A percentile compares a stretch with the other conserved stretches of the same genome.
Evolutionary conservation across 805 yeast genomes (phyloP).

Genomic region (Suhomyces prunicola): DNA sequence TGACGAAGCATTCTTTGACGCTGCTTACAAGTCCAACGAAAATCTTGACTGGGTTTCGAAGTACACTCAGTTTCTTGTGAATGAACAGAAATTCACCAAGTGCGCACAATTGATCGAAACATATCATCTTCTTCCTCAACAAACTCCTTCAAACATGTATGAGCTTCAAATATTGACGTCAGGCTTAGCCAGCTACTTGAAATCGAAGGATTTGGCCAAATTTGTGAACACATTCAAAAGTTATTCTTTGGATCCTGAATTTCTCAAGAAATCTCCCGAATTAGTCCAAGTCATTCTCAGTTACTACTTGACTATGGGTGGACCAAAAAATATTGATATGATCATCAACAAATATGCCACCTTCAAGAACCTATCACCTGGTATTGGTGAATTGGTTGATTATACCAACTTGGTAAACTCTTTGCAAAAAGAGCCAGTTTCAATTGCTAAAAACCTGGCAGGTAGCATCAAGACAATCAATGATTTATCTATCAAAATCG

Average conservation of each 20-base stretch:
- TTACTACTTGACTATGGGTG: constrained; percentile 21
- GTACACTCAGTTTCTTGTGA: constrained; percentile 13
- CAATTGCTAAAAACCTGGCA: not conserved
- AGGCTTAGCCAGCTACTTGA: constrained; percentile 6
- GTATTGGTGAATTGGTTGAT: constrained; percentile 13
- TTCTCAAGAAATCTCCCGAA: constrained; percentile 10
- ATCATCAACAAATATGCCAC: constrained; percentile 17
- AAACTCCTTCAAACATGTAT: not conserved
- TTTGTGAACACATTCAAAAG: constrained; percentile 17
- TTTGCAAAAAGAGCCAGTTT: constrained; percentile 7
- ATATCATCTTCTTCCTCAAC: constrained; percentile 1
- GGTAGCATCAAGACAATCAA: not conserved
- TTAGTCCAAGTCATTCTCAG: constrained; percentile 20
- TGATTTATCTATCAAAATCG: constrained; percentile 4
- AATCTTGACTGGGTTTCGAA: constrained; percentile 17
- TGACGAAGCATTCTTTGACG: constrained; percentile 7
- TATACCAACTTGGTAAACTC: constrained; percentile 21
- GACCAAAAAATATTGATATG: constrained; percentile 9
- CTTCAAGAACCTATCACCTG: constrained; percentile 11
- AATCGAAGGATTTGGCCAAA: constrained; percentile 13
- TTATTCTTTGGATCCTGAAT: constrained; percentile 9
- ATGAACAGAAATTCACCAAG: not conserved
- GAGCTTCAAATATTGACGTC: not conserved
- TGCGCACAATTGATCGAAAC: constrained; percentile 9
- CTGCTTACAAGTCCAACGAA: constrained; percentile 8